A percentile compares a stretch with the other conserved stretches of the same genome.
Conservation (phyloP, 1,284 basidiomycete genomes). For the Rhodotorula sp. region DNA sequence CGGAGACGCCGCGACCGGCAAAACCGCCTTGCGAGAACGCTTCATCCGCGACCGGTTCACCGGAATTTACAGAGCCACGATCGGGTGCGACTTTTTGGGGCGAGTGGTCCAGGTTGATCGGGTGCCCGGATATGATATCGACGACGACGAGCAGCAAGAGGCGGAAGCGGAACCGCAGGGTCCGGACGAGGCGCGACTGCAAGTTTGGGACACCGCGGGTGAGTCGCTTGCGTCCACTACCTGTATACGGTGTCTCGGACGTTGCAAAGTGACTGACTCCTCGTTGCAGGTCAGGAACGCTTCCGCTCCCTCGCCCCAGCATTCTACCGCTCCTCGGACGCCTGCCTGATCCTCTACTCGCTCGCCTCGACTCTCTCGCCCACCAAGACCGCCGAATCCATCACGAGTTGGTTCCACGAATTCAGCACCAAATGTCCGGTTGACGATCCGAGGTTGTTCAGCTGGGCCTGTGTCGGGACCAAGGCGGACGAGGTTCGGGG, state of each 20-base stretch:
- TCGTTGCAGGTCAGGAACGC: constrained; percentile 71
- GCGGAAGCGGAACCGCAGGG: background rate
- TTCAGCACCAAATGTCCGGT: constrained; percentile 67
- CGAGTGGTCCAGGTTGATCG: background rate
- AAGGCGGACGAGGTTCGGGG: constrained; percentile 55
- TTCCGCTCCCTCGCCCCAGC: constrained; percentile 75
- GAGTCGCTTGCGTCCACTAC: background rate
- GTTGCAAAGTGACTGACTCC: background rate
- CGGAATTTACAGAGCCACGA: constrained; percentile 72
- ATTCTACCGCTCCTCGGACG: constrained; percentile 78
- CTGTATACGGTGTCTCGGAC: too few relatives aligned
- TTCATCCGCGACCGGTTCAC: constrained; percentile 55
- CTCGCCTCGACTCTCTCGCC: constrained; percentile 56
- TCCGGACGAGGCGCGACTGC: constrained; percentile 60
- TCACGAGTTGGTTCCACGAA: constrained; percentile 73
- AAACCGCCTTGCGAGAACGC: constrained; percentile 38
- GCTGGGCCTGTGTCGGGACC: constrained; percentile 73
- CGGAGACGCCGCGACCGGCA: constrained; percentile 38
- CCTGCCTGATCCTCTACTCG: constrained; percentile 75
- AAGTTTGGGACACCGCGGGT: constrained; percentile 66
- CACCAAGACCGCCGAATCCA: constrained; percentile 16
- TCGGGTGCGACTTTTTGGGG: constrained; percentile 77
- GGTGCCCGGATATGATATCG: background rate
- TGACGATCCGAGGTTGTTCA: constrained; percentile 63
- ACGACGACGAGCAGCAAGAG: constrained; percentile 41